These are phyloP conservation scores for Davidsoniella australis DNA, from an alignment of 2,329 filamentous ascomycete genomes.

Conservation along the genomic window DNA sequence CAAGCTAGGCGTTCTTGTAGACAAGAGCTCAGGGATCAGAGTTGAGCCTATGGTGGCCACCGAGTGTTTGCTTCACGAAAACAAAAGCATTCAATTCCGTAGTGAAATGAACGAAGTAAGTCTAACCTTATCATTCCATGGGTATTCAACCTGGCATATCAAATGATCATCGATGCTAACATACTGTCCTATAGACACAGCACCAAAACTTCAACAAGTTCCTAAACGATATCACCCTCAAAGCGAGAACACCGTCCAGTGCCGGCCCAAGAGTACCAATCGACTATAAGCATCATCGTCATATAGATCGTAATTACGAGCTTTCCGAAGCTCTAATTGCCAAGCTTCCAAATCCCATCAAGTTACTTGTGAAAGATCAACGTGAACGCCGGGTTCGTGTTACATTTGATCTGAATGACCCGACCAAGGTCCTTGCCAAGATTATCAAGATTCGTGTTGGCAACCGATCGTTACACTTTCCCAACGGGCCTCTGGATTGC, in stretches of 20 bases:
- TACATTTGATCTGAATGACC: slow-evolving; percentile 50
- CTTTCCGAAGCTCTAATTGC: slow-evolving; percentile 42
- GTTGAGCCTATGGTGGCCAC: slow-evolving; percentile 49
- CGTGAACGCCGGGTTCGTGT: slow-evolving; percentile 46
- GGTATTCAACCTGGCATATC: not conserved
- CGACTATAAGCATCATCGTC: slow-evolving; percentile 64
- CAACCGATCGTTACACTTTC: slow-evolving; percentile 77
- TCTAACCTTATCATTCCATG: slow-evolving; percentile 6
- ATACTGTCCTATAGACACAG: slow-evolving; percentile 37
- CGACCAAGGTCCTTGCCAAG: slow-evolving; percentile 49
- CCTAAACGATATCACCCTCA: slow-evolving; percentile 49
- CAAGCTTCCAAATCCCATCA: not conserved
- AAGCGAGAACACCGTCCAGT: slow-evolving; percentile 1
- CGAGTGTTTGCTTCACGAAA: slow-evolving; percentile 51
- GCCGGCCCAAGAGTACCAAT: slow-evolving; percentile 39
- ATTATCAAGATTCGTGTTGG: slow-evolving; percentile 85
- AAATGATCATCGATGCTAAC: not conserved
- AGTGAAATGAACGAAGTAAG: slow-evolving; percentile 82
- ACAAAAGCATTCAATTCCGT: slow-evolving; percentile 50
- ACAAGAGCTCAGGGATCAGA: slow-evolving; percentile 53
- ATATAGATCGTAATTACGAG: slow-evolving; percentile 72
- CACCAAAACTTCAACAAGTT: slow-evolving; percentile 73
- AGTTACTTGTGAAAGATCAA: slow-evolving; percentile 3
- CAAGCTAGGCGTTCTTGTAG: slow-evolving; percentile 70
- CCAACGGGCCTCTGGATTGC: slow-evolving; percentile 65